Percentiles rank a stretch among this genome's conserved stretches.
phyloP scores from a whole-genome alignment of 768 basidiomycete species.

The Dioszegia aurantiaca region DNA sequence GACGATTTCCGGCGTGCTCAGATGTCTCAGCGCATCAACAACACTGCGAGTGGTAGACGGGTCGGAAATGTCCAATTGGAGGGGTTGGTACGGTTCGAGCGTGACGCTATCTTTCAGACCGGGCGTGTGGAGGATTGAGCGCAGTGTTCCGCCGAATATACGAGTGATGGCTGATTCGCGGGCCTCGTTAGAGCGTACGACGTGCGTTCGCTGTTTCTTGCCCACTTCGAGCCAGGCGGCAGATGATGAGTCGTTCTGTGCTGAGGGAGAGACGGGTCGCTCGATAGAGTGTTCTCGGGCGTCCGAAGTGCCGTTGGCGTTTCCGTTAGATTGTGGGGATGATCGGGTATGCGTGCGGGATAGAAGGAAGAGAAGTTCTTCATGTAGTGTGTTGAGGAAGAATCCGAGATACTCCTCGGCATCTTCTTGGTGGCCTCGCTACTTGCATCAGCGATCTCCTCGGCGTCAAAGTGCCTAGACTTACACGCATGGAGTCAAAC shows the following conservation, averaged over 20 bases:
- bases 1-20: conserved; percentile 76
- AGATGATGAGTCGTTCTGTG: background rate
- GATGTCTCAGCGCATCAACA: conserved; percentile 73
- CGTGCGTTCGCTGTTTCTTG: conserved; percentile 72
- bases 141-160: conserved; percentile 90
- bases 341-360: conserved; percentile 54
- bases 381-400: conserved; percentile 88
- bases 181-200: conserved; percentile 74
- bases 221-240: conserved; percentile 83
- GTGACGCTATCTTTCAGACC: conserved; percentile 77
- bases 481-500: conserved; percentile 86
- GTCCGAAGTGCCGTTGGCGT: conserved; percentile 28
- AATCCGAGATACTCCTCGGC: conserved; percentile 99
- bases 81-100: conserved; percentile 84
- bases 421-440: conserved; percentile 94
- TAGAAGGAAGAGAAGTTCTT: conserved; percentile 74
- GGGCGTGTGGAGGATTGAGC: conserved; percentile 75
- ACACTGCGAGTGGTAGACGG: conserved; percentile 62
- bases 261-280: conserved; percentile 45
- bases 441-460: conserved; percentile 14
- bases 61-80: conserved; percentile 81
- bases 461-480: conserved; percentile 45
- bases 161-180: conserved; percentile 82
- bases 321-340: conserved; percentile 54
- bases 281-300: conserved; percentile 37